Percentiles rank a stretch among this genome's conserved stretches.
phyloP scores from a whole-genome alignment of 345 rosid genomes.

The Atalantia buxifolia region DNA sequence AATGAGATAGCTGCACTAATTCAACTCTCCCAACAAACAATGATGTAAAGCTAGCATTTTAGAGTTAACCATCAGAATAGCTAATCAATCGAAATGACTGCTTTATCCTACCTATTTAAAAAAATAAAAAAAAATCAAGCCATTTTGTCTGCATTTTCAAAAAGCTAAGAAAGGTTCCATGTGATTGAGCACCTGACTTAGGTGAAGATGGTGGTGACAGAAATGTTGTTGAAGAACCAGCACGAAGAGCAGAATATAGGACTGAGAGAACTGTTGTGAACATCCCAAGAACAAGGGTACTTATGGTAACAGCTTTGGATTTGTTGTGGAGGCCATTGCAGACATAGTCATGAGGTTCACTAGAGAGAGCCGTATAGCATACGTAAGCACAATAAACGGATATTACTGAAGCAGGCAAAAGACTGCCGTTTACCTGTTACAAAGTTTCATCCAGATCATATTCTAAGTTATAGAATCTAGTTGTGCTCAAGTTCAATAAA shows the following conservation, averaged over 20 bases:
- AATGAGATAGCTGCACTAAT: neutral
- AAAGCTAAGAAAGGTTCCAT: neutral
- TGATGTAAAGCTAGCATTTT: neutral
- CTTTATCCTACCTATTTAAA: neutral
- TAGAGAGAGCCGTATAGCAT: conserved; percentile 94
- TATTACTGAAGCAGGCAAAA: conserved; percentile 91
- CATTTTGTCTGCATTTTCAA: neutral
- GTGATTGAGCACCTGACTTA: conserved; percentile 51
- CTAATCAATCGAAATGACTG: neutral
- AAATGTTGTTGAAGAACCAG: conserved; percentile 89
- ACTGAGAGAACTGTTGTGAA: conserved; percentile 88
- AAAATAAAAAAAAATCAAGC: neutral
- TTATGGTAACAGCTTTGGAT: conserved; percentile 67
- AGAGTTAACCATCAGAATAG: neutral
- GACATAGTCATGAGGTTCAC: conserved; percentile 87
- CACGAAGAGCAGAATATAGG: conserved; percentile 85
- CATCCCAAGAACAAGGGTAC: conserved; percentile 90
- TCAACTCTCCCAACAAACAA: neutral
- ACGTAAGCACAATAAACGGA: conserved; percentile 91
- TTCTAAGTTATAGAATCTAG: neutral
- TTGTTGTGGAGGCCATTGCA: conserved; percentile 88
- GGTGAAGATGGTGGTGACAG: conserved; percentile 92
- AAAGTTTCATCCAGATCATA: conserved; percentile 16
- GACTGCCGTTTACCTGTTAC: conserved; percentile 88
- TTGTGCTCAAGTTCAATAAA: neutral